Percentiles rank a stretch among this genome's conserved stretches.
These are phyloP conservation scores for Suhomyces ambrosiae DNA, from an alignment of 1,139 yeast genomes.

Conservation along the genomic window DNA sequence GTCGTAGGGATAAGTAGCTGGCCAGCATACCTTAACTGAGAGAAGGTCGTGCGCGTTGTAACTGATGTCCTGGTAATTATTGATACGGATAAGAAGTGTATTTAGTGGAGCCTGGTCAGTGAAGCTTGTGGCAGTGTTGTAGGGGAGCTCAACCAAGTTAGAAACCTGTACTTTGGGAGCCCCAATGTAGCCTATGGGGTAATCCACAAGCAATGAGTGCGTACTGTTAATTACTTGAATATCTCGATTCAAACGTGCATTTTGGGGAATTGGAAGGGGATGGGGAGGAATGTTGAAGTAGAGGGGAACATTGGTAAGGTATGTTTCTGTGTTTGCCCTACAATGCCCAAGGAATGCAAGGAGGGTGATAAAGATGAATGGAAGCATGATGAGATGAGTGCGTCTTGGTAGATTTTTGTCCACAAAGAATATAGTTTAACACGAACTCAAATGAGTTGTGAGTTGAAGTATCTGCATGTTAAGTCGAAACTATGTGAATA, in stretches of 20 bases:
- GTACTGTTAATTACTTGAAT: constrained; percentile 26
- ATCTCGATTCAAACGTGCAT: constrained; percentile 1
- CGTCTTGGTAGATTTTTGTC: no score
- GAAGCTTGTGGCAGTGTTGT: constrained; percentile 16
- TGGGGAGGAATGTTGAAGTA: constrained; percentile 37
- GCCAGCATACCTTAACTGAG: constrained; percentile 48
- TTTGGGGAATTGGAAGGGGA: constrained; percentile 8
- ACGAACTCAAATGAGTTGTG: no score
- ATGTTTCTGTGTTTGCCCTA: constrained; percentile 44
- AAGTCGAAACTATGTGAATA: no score
- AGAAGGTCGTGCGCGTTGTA: constrained; percentile 35
- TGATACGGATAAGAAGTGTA: constrained; percentile 33
- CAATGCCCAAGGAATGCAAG: constrained; percentile 8
- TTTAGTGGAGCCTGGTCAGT: constrained; percentile 8
- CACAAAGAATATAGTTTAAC: no score
- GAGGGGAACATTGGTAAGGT: constrained; percentile 34
- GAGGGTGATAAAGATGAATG: background rate
- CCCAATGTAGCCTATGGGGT: constrained; percentile 28
- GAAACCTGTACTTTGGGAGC: constrained; percentile 1
- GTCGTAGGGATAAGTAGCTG: constrained; percentile 41
- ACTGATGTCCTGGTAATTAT: constrained; percentile 35
- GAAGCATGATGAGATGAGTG: no score
- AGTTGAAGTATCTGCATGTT: no score
- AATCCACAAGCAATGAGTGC: constrained; percentile 29
- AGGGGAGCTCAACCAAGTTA: constrained; percentile 7